These are phyloP conservation scores for Blastobotrys raffinosifermentans DNA, from an alignment of 1,139 yeast species.

Conservation along the genomic window DNA sequence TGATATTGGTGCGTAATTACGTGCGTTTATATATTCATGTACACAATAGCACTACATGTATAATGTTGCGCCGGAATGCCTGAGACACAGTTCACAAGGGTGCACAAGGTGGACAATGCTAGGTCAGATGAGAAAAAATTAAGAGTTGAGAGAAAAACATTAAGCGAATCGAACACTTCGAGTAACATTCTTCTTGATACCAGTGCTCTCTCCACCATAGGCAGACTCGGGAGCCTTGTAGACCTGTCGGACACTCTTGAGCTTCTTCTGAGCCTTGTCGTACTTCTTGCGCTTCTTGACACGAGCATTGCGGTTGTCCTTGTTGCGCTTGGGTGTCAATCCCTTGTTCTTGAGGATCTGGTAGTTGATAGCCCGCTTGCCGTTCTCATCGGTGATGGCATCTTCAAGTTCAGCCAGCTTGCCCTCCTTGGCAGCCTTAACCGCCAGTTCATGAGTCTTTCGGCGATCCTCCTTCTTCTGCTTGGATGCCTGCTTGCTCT, in stretches of 20 bases:
- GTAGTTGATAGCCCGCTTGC: conserved; percentile 91
- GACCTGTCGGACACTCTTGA: conserved; percentile 83
- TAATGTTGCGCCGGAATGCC: too few species aligned
- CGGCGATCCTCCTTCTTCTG: conserved; percentile 49
- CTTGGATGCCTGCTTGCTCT: conserved; percentile 45
- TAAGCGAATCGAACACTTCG: conserved; percentile 49
- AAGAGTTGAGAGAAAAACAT: neutral
- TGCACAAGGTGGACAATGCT: too few species aligned
- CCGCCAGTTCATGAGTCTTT: conserved; percentile 65
- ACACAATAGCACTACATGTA: too few species aligned
- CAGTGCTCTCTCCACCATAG: conserved; percentile 91
- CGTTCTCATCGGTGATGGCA: conserved; percentile 50
- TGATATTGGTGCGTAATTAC: too few species aligned
- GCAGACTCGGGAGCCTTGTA: conserved; percentile 76
- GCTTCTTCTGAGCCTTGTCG: conserved; percentile 91
- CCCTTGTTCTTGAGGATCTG: conserved; percentile 95
- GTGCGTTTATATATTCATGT: too few species aligned
- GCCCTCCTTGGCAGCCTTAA: conserved; percentile 80
- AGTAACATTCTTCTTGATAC: conserved; percentile 90
- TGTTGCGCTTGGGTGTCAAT: conserved; percentile 84
- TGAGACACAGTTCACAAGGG: too few species aligned
- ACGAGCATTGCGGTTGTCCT: conserved; percentile 91
- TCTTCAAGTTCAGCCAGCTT: conserved; percentile 65
- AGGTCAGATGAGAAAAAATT: too few species aligned
- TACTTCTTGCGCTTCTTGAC: conserved; percentile 98